These are phyloP conservation scores for Lachnellula hyalina DNA, from an alignment of 2,329 filamentous ascomycete genomes.

Conservation along the genomic window DNA sequence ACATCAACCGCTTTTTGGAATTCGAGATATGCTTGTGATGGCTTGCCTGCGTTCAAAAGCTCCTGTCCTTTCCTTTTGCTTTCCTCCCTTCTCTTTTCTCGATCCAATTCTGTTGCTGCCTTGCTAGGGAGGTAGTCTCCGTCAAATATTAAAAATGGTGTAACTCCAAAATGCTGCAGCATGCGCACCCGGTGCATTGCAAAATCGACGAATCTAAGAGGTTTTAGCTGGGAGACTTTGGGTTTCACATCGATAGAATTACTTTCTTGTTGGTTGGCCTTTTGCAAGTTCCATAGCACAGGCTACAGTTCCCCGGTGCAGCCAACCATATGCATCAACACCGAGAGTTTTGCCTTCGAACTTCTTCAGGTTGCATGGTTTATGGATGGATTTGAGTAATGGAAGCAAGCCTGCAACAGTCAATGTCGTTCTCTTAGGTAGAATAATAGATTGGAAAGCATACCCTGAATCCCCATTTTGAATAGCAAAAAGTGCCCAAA, in stretches of 20 bases:
- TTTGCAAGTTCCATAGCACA: constrained; percentile 89
- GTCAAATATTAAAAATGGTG: constrained; percentile 94
- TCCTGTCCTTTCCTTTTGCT: constrained; percentile 72
- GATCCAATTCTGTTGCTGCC: constrained; percentile 73
- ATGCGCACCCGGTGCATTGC: constrained; percentile 87
- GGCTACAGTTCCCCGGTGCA: constrained; percentile 85
- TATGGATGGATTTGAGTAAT: constrained; percentile 93
- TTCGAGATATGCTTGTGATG: constrained; percentile 73
- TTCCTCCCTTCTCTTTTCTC: constrained; percentile 70
- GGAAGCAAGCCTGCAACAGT: constrained; percentile 67
- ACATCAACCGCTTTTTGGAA: constrained; percentile 95
- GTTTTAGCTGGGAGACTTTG: constrained; percentile 1
- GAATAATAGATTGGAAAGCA: not conserved
- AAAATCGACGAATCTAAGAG: constrained; percentile 75
- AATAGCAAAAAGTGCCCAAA: constrained; percentile 9
- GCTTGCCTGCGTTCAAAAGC: constrained; percentile 74
- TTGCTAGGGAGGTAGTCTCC: constrained; percentile 95
- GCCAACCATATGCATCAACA: constrained; percentile 97
- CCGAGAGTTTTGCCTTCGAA: constrained; percentile 83
- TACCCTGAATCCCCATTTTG: constrained; percentile 27
- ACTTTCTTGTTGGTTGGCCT: constrained; percentile 84
- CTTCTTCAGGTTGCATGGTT: constrained; percentile 78
- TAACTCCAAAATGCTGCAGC: constrained; percentile 89
- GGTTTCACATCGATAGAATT: constrained; percentile 27
- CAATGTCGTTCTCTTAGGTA: constrained; percentile 10